These are phyloP conservation scores for Cryptococcus sp. DNA, from an alignment of 1,284 basidiomycete species.

Conservation along the genomic window DNA sequence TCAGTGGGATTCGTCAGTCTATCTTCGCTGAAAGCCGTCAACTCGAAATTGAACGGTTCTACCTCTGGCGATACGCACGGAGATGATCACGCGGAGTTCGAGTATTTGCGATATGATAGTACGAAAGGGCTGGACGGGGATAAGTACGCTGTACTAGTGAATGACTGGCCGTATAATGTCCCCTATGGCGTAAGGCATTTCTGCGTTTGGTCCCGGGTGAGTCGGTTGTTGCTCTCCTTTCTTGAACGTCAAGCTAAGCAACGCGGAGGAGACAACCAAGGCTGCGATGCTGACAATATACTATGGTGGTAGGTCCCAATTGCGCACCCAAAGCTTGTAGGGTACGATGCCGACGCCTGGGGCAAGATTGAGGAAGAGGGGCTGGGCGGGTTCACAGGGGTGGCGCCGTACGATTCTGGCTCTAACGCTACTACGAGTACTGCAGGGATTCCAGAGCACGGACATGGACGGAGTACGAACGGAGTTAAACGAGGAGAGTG, in stretches of 20 bases:
- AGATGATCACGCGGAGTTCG: constrained; percentile 23
- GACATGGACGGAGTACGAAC: constrained; percentile 1
- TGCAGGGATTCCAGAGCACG: not conserved
- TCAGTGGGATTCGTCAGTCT: constrained; percentile 36
- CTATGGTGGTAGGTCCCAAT: constrained; percentile 40
- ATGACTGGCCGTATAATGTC: constrained; percentile 53
- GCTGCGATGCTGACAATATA: not conserved
- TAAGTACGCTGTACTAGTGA: constrained; percentile 46
- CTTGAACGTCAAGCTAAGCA: no score
- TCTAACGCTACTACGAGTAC: constrained; percentile 3
- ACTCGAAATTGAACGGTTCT: constrained; percentile 16
- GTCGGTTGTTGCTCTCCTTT: constrained; percentile 9
- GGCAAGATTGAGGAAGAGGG: constrained; percentile 40
- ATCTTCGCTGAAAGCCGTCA: constrained; percentile 17
- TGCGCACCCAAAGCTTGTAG: constrained; percentile 44
- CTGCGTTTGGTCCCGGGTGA: constrained; percentile 49
- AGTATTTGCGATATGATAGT: constrained; percentile 35
- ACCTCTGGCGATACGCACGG: not conserved
- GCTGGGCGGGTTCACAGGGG: constrained; percentile 49
- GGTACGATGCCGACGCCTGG: constrained; percentile 42
- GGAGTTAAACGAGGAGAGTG: constrained; percentile 24
- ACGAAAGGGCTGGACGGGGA: constrained; percentile 31
- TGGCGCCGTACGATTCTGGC: constrained; percentile 20
- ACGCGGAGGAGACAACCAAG: not conserved
- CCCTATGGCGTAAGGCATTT: constrained; percentile 49